Evolutionary conservation across 2,329 filamentous ascomycete species (phyloP).

Genomic region (Daldinia sp.): DNA sequence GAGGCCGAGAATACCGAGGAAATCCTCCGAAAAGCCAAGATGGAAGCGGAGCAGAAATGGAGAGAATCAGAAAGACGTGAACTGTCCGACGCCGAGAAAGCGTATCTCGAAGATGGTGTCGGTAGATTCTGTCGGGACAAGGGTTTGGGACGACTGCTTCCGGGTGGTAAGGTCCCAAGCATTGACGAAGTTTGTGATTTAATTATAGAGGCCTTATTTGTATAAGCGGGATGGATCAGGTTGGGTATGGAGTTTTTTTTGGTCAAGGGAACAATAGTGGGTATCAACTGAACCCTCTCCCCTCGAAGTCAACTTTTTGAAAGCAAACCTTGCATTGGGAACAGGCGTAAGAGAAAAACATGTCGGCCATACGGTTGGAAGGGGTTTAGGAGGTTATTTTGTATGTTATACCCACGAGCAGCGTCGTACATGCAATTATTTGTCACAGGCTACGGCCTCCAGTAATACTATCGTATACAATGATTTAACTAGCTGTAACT

Average conservation of each 20-base stretch:
- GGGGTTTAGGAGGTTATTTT: conserved; percentile 11
- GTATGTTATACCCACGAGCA: conserved; percentile 35
- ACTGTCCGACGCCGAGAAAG: conserved; percentile 66
- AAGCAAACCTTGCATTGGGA: conserved; percentile 31
- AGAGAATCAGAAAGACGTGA: conserved; percentile 71
- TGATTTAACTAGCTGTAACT: not conserved
- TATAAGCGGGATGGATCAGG: conserved; percentile 37
- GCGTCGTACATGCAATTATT: conserved; percentile 39
- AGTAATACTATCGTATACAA: conserved; percentile 8
- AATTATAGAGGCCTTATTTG: conserved; percentile 49
- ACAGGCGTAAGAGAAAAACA: conserved; percentile 27
- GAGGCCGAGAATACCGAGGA: conserved; percentile 79
- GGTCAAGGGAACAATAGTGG: conserved; percentile 28
- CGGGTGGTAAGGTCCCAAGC: conserved; percentile 44
- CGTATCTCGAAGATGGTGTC: conserved; percentile 67
- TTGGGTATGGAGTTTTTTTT: conserved; percentile 20
- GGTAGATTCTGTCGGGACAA: conserved; percentile 40
- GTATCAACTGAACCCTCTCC: not conserved
- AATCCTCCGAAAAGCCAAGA: conserved; percentile 75
- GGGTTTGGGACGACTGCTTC: conserved; percentile 35
- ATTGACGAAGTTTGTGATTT: conserved; percentile 51
- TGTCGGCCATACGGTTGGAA: conserved; percentile 19
- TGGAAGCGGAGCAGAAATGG: conserved; percentile 79
- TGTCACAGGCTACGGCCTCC: conserved; percentile 19
- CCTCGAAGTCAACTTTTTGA: conserved; percentile 17